Conservation (phyloP, 345 rosid species). For the Hibiscus syriacus region DNA sequence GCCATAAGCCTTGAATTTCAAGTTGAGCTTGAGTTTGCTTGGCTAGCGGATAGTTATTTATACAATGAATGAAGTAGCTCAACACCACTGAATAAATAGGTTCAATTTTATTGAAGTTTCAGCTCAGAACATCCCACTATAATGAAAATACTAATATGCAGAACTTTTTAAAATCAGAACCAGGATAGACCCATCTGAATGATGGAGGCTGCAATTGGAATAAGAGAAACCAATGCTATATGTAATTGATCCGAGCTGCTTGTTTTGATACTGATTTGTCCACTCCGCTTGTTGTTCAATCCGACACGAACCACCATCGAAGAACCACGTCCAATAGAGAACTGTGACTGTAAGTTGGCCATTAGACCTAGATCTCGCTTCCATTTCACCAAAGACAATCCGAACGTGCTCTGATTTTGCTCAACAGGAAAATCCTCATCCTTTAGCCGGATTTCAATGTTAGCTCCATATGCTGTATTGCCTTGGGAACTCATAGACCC, state of each 20-base stretch:
- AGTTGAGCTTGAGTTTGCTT: not conserved
- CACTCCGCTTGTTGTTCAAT: conserved; percentile 34
- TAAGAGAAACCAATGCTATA: conserved; percentile 20
- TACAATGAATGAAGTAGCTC: not conserved
- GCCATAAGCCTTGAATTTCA: not conserved
- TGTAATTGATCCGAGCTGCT: conserved; percentile 37
- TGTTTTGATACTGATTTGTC: conserved; percentile 32
- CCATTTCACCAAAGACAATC: conserved; percentile 30
- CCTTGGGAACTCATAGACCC: conserved; percentile 26
- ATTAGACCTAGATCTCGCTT: conserved; percentile 23
- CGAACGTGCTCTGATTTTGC: conserved; percentile 24
- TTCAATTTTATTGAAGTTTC: not conserved
- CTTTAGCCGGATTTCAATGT: conserved; percentile 28
- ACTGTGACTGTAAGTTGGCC: conserved; percentile 34
- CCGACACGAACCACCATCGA: conserved; percentile 27
- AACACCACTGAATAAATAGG: not conserved
- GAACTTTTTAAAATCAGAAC: conserved; percentile 4
- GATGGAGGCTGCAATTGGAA: conserved; percentile 29
- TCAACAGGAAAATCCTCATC: conserved; percentile 26
- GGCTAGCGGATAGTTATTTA: no score
- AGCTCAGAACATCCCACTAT: not conserved
- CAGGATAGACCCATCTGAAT: conserved; percentile 17
- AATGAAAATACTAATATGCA: not conserved
- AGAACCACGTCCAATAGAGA: conserved; percentile 26
- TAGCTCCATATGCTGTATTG: conserved; percentile 31